Conservation (phyloP, 345 rosid genomes). For the Arabis alpina region DNA sequence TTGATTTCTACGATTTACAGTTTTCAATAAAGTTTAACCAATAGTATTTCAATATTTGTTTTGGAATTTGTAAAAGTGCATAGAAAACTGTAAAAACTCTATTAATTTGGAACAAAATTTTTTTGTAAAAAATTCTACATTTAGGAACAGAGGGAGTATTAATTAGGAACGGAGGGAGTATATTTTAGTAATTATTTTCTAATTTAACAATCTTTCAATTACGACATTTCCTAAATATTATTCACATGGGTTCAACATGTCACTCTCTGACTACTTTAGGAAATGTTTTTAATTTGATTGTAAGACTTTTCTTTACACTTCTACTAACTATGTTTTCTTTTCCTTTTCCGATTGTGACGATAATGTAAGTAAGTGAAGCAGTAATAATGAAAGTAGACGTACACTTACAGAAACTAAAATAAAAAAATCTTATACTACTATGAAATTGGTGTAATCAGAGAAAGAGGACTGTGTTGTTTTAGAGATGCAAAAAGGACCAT, state of each 20-base stretch:
- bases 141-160: no score
- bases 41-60: no score
- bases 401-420: not conserved
- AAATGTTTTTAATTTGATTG: conserved; percentile 28
- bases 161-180: no score
- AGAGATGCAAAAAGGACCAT: conserved; percentile 35
- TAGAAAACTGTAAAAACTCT: no score
- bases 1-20: no score
- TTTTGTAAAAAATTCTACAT: no score
- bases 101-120: no score
- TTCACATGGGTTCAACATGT: conserved; percentile 34
- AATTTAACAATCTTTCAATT: conserved; percentile 27
- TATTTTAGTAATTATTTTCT: not conserved
- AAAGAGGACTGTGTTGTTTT: conserved; percentile 26
- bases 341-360: not conserved
- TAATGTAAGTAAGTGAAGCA: conserved; percentile 3
- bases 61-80: no score
- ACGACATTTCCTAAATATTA: conserved; percentile 26
- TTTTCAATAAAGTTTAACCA: no score
- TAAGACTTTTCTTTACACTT: conserved; percentile 36
- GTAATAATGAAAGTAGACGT: not conserved
- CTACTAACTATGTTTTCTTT: conserved; percentile 38
- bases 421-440: not conserved
- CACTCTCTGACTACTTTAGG: conserved; percentile 40
- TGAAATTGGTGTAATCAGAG: not conserved